Evolutionary conservation across 495 filamentous ascomycete genomes (phyloP).

Genomic region (Neurospora tetraspora): DNA sequence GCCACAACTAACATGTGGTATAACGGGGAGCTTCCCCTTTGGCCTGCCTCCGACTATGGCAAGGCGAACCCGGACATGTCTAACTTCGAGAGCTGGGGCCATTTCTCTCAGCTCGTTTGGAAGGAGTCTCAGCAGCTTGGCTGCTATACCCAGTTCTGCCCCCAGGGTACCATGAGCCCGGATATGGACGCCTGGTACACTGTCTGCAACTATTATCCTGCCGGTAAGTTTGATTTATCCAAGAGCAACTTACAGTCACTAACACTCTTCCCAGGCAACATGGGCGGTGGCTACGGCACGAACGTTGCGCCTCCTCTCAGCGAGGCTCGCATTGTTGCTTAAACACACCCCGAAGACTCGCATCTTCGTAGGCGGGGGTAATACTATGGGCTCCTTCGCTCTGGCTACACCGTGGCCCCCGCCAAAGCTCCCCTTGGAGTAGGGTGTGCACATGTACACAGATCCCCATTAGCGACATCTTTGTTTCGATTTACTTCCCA

Average conservation of each 20-base stretch:
- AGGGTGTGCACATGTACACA: conserved; percentile 20
- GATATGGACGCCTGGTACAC: conserved; percentile 44
- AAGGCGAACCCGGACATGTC: conserved; percentile 40
- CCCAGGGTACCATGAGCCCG: conserved; percentile 33
- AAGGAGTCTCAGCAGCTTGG: conserved; percentile 58
- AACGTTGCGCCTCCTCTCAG: conserved; percentile 51
- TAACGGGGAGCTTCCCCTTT: conserved; percentile 57
- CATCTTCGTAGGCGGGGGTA: background rate
- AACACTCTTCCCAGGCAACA: conserved; percentile 47
- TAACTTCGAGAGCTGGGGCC: conserved; percentile 64
- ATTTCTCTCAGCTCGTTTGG: conserved; percentile 92
- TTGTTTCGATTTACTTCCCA: conserved; percentile 1
- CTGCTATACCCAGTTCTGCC: conserved; percentile 53
- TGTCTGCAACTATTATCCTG: conserved; percentile 81
- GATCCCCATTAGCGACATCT: background rate
- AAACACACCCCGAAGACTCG: conserved; percentile 4
- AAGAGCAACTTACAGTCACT: conserved; percentile 5
- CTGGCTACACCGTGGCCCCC: background rate
- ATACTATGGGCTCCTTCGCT: background rate
- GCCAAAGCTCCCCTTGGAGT: conserved; percentile 23
- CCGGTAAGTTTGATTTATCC: conserved; percentile 39
- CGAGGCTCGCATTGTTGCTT: conserved; percentile 16
- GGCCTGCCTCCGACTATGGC: conserved; percentile 29
- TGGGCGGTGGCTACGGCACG: conserved; percentile 49
- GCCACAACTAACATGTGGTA: conserved; percentile 74